Evolutionary conservation across 306 rosid genomes (phyloP), one percentile per base, ranked within the genome.

Genomic region (Casuarina glauca): DNA sequence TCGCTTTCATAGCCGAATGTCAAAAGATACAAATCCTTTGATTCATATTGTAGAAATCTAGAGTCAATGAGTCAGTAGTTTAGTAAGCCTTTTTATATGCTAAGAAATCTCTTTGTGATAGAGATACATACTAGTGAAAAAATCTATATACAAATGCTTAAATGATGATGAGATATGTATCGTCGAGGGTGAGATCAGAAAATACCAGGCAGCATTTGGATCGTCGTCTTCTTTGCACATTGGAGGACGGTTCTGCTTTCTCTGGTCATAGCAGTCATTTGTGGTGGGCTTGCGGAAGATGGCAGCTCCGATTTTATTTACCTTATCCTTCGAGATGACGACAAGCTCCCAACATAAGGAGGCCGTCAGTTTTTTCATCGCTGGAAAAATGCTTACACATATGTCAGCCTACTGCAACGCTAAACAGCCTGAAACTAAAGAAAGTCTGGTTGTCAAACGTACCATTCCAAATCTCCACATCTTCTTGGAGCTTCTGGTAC

Each of bases 321-420:
- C 64, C 81, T 55, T 80, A 79, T 93, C 93, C 82, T 88, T 91
- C 82, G 84, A 82, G 85, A 91, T 87, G 53, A 91, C 87, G 77
- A 96, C 91, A 41, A 96, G 96, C 82, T 91, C 99, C 98, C 98
- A 93, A 82, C 99, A 93, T 87, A 96, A 86, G 68, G 96, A 72
- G 63, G 77, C 83, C 3, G 98, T 93, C 48, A 96, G 87, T 45
- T 84, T 45, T 16, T 96, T 66, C 98, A 96, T 96, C 62, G 79
- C 98, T 96, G 66, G 15, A 69, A 57, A 52, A 84, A 54, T 63
- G 42, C 39, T 9, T 49, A 67, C 12, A 58, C 51, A 48, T 38
- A 49, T 63, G 68, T 79, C 26, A 84, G 72, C 53, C 75, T 72
- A 3, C 16, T 36, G 70, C 72, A 11, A 60, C 49, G 9, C 3